These are phyloP conservation scores for Megacollybia marginata DNA, from an alignment of 768 basidiomycete genomes.

Conservation along the genomic window DNA sequence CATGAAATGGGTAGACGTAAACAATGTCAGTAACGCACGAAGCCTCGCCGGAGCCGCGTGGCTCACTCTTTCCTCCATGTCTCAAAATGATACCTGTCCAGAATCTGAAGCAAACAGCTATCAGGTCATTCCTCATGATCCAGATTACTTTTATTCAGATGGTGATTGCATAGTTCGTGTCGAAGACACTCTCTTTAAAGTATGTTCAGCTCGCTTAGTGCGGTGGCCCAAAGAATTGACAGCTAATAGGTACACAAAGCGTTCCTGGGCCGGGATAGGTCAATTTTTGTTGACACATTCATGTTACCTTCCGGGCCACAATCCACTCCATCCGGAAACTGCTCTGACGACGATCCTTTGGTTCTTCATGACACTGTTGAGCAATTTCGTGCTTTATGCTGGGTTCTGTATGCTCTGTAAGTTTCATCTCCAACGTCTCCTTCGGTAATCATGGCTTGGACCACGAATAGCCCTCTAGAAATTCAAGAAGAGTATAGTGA, in stretches of 20 bases:
- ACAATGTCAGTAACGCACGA: too few relatives aligned
- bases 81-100: too few relatives aligned
- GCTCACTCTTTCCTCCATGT: too few relatives aligned
- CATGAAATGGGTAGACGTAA: too few relatives aligned
- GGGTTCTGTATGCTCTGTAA: neutral
- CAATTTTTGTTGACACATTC: neutral
- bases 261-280: neutral
- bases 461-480: neutral
- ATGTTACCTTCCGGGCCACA: neutral
- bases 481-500: neutral
- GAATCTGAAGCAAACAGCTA: too few relatives aligned
- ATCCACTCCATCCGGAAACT: neutral
- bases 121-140: neutral
- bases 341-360: neutral
- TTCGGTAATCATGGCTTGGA: neutral
- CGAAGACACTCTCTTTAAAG: neutral
- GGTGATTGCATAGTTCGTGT: neutral
- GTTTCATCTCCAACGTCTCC: neutral
- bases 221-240: neutral
- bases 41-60: too few relatives aligned
- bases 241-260: neutral
- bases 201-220: neutral
- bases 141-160: neutral
- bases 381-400: neutral
- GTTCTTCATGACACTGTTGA: neutral